A percentile compares a stretch with the other conserved stretches of the same genome.
These are phyloP conservation scores for Thraustotheca clavata DNA, from an alignment of 352 stramenopile genomes.

Conservation along the genomic window DNA sequence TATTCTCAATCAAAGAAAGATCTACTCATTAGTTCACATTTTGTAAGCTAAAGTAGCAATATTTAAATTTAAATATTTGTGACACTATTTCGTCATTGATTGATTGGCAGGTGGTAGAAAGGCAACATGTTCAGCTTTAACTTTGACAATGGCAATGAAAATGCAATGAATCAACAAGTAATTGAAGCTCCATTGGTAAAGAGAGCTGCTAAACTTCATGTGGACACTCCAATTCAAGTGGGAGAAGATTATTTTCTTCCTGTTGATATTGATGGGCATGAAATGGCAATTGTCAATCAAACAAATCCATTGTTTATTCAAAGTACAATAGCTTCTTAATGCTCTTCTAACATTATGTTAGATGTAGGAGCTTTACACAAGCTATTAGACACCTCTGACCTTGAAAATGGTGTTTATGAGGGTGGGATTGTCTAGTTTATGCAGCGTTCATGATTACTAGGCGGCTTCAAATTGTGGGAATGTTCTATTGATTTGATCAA, in stretches of 20 bases:
- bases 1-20: background rate
- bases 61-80: background rate
- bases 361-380: slow-evolving; percentile 48
- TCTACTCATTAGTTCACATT: background rate
- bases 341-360: background rate
- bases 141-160: background rate
- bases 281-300: slow-evolving; percentile 12
- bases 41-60: background rate
- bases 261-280: background rate
- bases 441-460: background rate
- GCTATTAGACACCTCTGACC: slow-evolving; percentile 62
- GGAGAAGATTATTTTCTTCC: slow-evolving; percentile 6
- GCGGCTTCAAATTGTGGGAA: slow-evolving; percentile 84
- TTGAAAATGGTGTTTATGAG: slow-evolving; percentile 76
- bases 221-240: background rate
- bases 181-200: background rate
- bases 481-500: slow-evolving; percentile 63
- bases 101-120: background rate
- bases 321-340: background rate
- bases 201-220: background rate
- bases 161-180: background rate
- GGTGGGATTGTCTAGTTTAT: slow-evolving; percentile 19
- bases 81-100: background rate
- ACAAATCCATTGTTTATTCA: background rate
- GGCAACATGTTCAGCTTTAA: slow-evolving; percentile 18